These are phyloP conservation scores for Scedosporium dehoogii DNA, from an alignment of 2,329 filamentous ascomycete genomes.

Conservation along the genomic window DNA sequence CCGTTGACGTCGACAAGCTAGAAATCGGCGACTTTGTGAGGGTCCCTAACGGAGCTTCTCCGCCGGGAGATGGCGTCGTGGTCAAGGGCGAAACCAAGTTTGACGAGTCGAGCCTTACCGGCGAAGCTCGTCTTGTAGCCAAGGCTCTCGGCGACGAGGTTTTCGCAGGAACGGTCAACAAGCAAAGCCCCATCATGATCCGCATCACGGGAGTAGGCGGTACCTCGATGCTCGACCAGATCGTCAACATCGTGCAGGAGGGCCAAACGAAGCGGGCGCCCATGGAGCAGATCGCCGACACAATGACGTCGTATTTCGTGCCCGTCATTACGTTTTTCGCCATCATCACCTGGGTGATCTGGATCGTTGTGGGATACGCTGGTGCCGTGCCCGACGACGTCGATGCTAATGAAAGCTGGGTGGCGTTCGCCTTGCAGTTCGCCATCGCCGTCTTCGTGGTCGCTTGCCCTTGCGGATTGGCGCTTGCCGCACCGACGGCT, in stretches of 20 bases:
- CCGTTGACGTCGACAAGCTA: constrained; percentile 55
- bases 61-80: constrained; percentile 70
- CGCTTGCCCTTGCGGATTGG: constrained; percentile 75
- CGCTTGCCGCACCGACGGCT: constrained; percentile 76
- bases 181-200: constrained; percentile 51
- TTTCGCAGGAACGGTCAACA: constrained; percentile 67
- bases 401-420: constrained; percentile 52
- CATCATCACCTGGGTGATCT: constrained; percentile 60
- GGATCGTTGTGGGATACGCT: constrained; percentile 55
- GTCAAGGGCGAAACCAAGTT: constrained; percentile 57
- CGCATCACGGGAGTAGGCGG: constrained; percentile 56
- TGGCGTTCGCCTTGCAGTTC: constrained; percentile 68
- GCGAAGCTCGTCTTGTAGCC: constrained; percentile 58
- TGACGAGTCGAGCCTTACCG: constrained; percentile 84
- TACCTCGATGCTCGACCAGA: constrained; percentile 69
- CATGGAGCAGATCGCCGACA: constrained; percentile 64
- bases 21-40: constrained; percentile 67
- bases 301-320: constrained; percentile 67
- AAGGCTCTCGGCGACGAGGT: constrained; percentile 56
- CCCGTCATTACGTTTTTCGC: constrained; percentile 61
- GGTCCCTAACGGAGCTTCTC: constrained; percentile 70
- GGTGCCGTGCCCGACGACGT: constrained; percentile 44
- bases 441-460: constrained; percentile 82
- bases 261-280: constrained; percentile 68
- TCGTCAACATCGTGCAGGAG: constrained; percentile 66